Evolutionary conservation across 495 filamentous ascomycete species (phyloP), one percentile per base, ranked within the genome.

Genomic region (Daldinia loculata): DNA sequence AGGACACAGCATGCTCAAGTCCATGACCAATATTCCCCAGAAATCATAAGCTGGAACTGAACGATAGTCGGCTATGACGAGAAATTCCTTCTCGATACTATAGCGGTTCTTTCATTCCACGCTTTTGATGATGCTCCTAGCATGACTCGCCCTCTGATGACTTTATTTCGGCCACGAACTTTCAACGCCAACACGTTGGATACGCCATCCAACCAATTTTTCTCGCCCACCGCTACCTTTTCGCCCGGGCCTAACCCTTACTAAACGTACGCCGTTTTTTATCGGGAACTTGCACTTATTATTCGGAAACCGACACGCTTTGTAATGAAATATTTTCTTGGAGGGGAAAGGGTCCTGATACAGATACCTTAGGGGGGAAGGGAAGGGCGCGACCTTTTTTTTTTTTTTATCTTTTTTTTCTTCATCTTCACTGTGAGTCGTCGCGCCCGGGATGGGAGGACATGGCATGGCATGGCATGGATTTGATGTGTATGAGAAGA

Each of bases 1-100:
- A 30, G 17, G 48, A 66, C 29, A 61, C 22, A 73, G 77, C 27
- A 80, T 84, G 71, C 78, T 84, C 61, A 78, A 82, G 63, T 76
- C 80, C 30, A 75, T 70, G 19, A 71, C 63, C 43, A n/a, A 71
- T 14, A 63, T 78, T 45, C 72, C 26, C 4, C 61, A 57, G 27
- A 32, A 41, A 22, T 69, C 66, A 19, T 67, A 58, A 50, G 15
- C 22, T 48, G 26, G 43, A 66, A 48, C 48, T 38, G 14, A 34
- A 61, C 12, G 45, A 22, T 29, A 22, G 56, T 45, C 63, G n/a
- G 51, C 51, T 38, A n/a, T 56, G 22, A 63, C 61, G 59, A 60
- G 29, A 24, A 45, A 38, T 61, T 38, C 12, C 14, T 55, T 29
- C 29, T 27, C 61, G 38, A 29, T 39, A 22, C n/a, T 52, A 56